Evolutionary conservation across 352 stramenopile species (phyloP), one percentile per base, ranked within the genome.

Genomic region (Plasmopara muralis): DNA sequence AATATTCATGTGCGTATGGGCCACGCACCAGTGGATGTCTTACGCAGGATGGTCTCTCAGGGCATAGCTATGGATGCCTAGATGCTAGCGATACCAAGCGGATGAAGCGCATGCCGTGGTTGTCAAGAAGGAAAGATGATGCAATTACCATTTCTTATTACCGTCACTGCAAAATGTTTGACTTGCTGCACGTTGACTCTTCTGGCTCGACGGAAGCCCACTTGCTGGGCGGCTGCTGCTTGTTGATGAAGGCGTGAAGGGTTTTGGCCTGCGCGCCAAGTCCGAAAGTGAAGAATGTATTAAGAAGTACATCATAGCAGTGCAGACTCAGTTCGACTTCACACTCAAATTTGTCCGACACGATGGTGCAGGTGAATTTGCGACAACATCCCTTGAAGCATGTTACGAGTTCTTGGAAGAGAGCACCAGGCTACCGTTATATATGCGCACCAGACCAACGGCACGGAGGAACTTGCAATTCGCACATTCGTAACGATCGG

Each of bases 391-490:
- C 9, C 13, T 38, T 4, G 4, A 9, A 14, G 33, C 33, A 38
- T 38, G 2, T 14, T 38, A 38, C 38, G 13, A 43, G 33, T 5
- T 38, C 33, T 29, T 20, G 13, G 38, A 15, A 43, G 4, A 9
- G 38, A 43, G 38, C 38, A 43, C 1, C 38, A 43, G 15, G 15
- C n/a, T 20, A 43, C 38, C 1, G 6, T 43, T 29, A 2, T 5
- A n/a, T 43, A 43, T 43, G 38, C 38, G 15, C 38, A 43, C 38
- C 38, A 43, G 38, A 43, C 38, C 6, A 43, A n/a, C n/a, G 38
- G 38, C 38, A 43, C 38, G 38, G 38, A 9, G 15, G 38, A 43
- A 20, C n/a, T 25, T 3, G 20, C 20, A 25, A 25, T 25, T 25
- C 20, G 3, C 20, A 25, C 20, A 3, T 1, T 25, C 20, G 20